Conservation (phyloP, 345 rosid species). For the Hibiscus trionum region DNA sequence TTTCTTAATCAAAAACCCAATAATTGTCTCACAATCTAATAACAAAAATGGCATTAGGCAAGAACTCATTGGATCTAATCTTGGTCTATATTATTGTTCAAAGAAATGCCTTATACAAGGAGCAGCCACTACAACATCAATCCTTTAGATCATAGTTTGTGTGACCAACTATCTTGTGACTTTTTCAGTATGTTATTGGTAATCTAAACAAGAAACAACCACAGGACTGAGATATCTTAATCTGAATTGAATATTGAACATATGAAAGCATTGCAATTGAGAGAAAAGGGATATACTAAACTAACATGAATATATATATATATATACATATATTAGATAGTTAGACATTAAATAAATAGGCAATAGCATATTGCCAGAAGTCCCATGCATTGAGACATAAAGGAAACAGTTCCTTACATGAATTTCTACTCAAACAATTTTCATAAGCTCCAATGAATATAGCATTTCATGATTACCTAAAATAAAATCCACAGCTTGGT, state of each 20-base stretch:
- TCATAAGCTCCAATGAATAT: background rate
- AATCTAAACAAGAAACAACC: background rate
- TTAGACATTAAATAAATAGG: background rate
- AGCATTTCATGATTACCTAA: constrained; percentile 36
- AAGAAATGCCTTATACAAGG: background rate
- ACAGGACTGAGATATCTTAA: background rate
- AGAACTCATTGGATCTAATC: background rate
- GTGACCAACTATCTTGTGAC: background rate
- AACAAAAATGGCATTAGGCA: background rate
- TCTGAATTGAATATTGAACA: background rate
- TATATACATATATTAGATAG: background rate
- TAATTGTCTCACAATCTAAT: background rate
- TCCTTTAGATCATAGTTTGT: background rate
- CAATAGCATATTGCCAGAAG: background rate
- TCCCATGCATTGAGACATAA: background rate
- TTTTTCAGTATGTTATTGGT: background rate
- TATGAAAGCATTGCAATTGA: background rate
- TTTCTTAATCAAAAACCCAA: background rate
- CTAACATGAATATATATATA: background rate
- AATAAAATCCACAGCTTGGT: constrained; percentile 80
- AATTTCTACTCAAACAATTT: constrained; percentile 4
- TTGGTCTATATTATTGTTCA: background rate
- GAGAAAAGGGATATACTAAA: background rate
- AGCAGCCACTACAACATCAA: background rate
- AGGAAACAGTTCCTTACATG: background rate